Percentiles rank a stretch among this genome's conserved stretches.
These are phyloP conservation scores for Puccinia novopanici DNA, from an alignment of 1,284 basidiomycete genomes.

Conservation along the genomic window DNA sequence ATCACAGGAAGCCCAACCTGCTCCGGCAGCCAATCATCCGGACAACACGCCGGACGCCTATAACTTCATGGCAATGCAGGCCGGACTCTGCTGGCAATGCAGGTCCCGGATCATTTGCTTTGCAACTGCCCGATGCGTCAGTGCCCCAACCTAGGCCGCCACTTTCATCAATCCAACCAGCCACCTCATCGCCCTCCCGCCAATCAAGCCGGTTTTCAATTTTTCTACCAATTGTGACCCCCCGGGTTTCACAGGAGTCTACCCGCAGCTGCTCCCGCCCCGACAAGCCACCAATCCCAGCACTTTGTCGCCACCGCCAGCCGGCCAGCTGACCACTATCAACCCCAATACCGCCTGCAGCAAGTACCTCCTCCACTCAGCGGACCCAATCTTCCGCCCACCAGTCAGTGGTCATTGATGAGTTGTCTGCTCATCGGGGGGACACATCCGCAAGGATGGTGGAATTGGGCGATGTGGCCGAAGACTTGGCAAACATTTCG, in stretches of 20 bases:
- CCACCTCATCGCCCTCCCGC: background rate
- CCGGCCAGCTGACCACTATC: background rate
- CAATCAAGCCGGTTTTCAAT: background rate
- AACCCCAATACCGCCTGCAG: background rate
- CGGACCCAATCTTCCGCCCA: background rate
- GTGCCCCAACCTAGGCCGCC: background rate
- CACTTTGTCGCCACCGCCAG: background rate
- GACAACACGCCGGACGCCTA: background rate
- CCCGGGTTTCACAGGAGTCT: background rate
- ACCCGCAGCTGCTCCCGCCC: background rate
- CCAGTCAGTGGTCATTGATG: background rate
- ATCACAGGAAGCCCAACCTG: too few relatives aligned
- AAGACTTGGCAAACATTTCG: background rate
- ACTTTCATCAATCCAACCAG: too few relatives aligned
- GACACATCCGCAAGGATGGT: too few relatives aligned
- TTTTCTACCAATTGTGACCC: background rate
- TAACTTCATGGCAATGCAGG: background rate
- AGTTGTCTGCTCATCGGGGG: too few relatives aligned
- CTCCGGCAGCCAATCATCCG: background rate
- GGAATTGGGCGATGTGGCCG: background rate
- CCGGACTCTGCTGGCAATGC: constrained; percentile 1
- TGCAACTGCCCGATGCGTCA: background rate
- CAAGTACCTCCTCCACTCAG: too few relatives aligned
- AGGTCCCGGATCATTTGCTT: background rate
- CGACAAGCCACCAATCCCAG: background rate